Percentiles rank a stretch among this genome's conserved stretches.
phyloP scores from a whole-genome alignment of 2,329 filamentous ascomycete genomes.

The Pezicula neosporulosa region DNA sequence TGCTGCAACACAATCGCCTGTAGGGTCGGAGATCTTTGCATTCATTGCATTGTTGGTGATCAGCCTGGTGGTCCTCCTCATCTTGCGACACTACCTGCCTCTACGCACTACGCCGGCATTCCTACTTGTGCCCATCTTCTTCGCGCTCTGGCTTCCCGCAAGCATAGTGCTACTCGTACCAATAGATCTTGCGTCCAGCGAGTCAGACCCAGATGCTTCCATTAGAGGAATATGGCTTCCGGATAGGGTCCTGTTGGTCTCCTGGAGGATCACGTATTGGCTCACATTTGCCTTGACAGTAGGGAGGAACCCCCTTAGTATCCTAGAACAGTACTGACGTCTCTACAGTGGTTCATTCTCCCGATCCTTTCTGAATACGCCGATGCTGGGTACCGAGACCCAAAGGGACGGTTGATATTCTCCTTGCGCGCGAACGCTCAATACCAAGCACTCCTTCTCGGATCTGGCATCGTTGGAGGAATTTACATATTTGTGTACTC shows the following conservation, averaged over 20 bases:
- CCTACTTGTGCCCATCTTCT: slow-evolving; percentile 87
- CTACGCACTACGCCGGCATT: slow-evolving; percentile 88
- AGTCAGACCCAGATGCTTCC: slow-evolving; percentile 66
- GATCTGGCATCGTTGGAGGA: slow-evolving; percentile 65
- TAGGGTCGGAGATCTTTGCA: slow-evolving; percentile 79
- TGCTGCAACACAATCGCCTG: slow-evolving; percentile 50
- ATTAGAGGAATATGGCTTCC: slow-evolving; percentile 85
- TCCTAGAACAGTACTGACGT: slow-evolving; percentile 3
- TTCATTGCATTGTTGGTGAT: slow-evolving; percentile 69
- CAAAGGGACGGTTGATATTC: slow-evolving; percentile 76
- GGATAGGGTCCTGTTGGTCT: slow-evolving; percentile 72
- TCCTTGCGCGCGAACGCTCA: slow-evolving; percentile 83
- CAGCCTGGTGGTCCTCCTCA: slow-evolving; percentile 72
- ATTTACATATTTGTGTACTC: slow-evolving; percentile 81
- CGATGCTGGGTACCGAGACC: slow-evolving; percentile 88
- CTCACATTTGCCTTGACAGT: slow-evolving; percentile 93
- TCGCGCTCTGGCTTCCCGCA: slow-evolving; percentile 89
- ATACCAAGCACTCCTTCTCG: slow-evolving; percentile 80
- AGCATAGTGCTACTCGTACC: slow-evolving; percentile 90
- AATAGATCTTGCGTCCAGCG: slow-evolving; percentile 89
- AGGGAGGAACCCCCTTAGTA: slow-evolving; percentile 42
- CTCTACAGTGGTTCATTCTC: slow-evolving; percentile 69
- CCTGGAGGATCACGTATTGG: slow-evolving; percentile 97
- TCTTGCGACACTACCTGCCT: slow-evolving; percentile 86
- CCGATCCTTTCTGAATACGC: slow-evolving; percentile 92